These are phyloP conservation scores for Vitis hybrid DNA, from an alignment of 177 flowering plant species.

Conservation along the genomic window DNA sequence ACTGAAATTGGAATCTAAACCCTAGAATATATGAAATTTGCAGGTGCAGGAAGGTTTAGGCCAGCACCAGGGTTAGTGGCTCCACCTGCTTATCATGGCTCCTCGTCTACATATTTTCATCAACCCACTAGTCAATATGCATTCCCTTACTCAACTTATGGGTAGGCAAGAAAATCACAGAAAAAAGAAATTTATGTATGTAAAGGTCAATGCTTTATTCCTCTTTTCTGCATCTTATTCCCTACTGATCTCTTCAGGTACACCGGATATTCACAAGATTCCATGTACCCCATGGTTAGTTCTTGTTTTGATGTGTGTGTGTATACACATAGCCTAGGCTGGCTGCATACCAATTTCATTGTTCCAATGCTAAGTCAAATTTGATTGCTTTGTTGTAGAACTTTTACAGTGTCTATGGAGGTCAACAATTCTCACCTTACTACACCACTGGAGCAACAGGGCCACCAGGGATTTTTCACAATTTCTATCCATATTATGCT, in stretches of 20 bases:
- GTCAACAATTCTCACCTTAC: constrained; percentile 50
- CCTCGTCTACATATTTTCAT: constrained; percentile 40
- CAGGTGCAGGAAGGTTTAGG: constrained; percentile 55
- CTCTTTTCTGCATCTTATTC: constrained; percentile 1
- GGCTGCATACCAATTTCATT: neutral
- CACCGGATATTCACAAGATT: constrained; percentile 56
- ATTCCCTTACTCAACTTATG: constrained; percentile 60
- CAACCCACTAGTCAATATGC: constrained; percentile 48
- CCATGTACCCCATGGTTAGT: constrained; percentile 58
- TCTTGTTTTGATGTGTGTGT: neutral
- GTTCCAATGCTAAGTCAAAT: neutral
- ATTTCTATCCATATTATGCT: constrained; percentile 47
- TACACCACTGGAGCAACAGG: constrained; percentile 33
- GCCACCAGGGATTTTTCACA: constrained; percentile 34
- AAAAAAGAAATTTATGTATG: neutral
- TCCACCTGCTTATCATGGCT: constrained; percentile 39
- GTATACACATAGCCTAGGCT: neutral
- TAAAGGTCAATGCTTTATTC: neutral
- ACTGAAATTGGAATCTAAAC: constrained; percentile 5
- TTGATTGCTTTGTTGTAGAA: constrained; percentile 37
- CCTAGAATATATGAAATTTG: constrained; percentile 1
- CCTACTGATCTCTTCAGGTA: constrained; percentile 29
- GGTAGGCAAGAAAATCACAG: constrained; percentile 27
- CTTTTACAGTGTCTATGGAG: constrained; percentile 58
- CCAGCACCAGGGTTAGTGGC: constrained; percentile 33